These are phyloP conservation scores for Penicillium taxi DNA, from an alignment of 495 filamentous ascomycete genomes.

Conservation along the genomic window DNA sequence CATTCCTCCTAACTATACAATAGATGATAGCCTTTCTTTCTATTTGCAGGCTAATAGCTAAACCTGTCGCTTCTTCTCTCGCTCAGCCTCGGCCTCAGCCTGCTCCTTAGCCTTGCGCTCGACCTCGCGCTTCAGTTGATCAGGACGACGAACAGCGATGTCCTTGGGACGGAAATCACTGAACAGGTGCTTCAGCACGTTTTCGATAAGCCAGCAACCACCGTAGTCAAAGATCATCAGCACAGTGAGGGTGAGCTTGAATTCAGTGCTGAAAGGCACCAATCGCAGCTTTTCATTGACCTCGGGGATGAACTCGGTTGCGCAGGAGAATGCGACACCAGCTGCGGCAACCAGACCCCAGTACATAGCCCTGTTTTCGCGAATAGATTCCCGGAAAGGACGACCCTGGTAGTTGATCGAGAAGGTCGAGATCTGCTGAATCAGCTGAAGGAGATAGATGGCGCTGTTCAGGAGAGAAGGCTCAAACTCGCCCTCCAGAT, in stretches of 20 bases:
- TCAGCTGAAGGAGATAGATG: constrained; percentile 94
- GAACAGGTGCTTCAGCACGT: constrained; percentile 75
- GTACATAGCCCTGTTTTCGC: constrained; percentile 97
- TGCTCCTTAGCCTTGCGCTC: constrained; percentile 56
- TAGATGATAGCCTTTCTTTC: constrained; percentile 7
- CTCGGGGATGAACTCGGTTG: constrained; percentile 92
- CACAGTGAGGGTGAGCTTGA: constrained; percentile 77
- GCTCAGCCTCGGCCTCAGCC: constrained; percentile 46
- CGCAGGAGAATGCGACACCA: constrained; percentile 87
- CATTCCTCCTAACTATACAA: constrained; percentile 20
- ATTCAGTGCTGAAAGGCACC: constrained; percentile 84
- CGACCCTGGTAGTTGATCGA: constrained; percentile 99
- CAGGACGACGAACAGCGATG: constrained; percentile 76
- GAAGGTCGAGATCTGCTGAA: constrained; percentile 99
- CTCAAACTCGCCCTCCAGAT: constrained; percentile 90
- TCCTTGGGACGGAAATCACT: constrained; percentile 92
- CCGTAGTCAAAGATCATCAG: constrained; percentile 86
- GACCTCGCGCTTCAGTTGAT: constrained; percentile 76
- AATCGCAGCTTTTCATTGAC: constrained; percentile 89
- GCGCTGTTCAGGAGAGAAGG: constrained; percentile 94
- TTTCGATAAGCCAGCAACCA: constrained; percentile 84
- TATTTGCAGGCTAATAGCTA: constrained; percentile 15
- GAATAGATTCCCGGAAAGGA: constrained; percentile 91
- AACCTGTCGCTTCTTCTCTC: constrained; percentile 35
- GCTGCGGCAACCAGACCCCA: constrained; percentile 87